Evolutionary conservation across 1,284 basidiomycete genomes (phyloP).

Genomic region (Apiotrichum veenhuisii): DNA sequence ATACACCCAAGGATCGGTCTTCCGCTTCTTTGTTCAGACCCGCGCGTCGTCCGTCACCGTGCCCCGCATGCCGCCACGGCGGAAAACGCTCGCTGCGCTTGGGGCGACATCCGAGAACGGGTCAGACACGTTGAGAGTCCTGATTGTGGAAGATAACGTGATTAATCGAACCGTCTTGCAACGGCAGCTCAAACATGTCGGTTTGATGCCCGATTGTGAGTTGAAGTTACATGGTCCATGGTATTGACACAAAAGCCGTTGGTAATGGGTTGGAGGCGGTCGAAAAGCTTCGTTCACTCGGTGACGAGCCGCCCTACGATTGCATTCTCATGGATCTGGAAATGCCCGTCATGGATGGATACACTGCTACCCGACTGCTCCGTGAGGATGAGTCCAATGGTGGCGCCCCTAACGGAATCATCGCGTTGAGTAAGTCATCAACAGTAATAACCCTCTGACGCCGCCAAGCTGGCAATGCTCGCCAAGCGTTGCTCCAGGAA

Average conservation of each 20-base stretch:
- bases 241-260: constrained; percentile 26
- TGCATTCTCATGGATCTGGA: constrained; percentile 48
- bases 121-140: constrained; percentile 17
- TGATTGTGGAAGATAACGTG: constrained; percentile 39
- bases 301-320: constrained; percentile 23
- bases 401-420: neutral
- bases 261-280: constrained; percentile 49
- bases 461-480: constrained; percentile 29
- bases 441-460: too few species aligned
- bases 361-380: constrained; percentile 12
- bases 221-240: constrained; percentile 8
- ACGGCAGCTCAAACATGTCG: constrained; percentile 17
- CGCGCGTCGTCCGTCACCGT: neutral
- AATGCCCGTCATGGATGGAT: constrained; percentile 39
- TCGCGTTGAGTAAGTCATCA: constrained; percentile 17
- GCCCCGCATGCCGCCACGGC: neutral
- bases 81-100: too few species aligned
- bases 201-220: constrained; percentile 6
- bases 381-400: constrained; percentile 16
- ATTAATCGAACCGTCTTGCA: constrained; percentile 39
- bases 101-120: too few species aligned
- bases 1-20: constrained; percentile 42
- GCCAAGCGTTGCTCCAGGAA: constrained; percentile 9
- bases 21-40: constrained; percentile 33
- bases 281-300: constrained; percentile 39